These are phyloP conservation scores for Corchorus olitorius DNA, from an alignment of 345 rosid species.

Conservation along the genomic window DNA sequence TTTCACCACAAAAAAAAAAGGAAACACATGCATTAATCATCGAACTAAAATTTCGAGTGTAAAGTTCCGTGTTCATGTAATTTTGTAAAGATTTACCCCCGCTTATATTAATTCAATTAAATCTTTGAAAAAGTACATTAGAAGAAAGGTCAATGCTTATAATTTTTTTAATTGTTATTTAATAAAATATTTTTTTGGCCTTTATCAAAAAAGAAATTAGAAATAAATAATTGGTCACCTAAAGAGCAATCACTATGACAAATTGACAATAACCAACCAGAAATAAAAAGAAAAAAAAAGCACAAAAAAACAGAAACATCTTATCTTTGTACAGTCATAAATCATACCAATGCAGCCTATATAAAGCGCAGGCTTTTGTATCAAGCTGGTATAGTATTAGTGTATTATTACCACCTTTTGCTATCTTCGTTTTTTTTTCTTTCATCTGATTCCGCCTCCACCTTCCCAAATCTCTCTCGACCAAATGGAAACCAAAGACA, in stretches of 20 bases:
- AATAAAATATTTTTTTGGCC: too few relatives aligned
- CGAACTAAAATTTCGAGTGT: too few relatives aligned
- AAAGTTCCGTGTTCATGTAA: too few relatives aligned
- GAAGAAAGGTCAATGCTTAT: too few relatives aligned
- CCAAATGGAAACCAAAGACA: constrained; percentile 60
- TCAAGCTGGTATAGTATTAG: background rate
- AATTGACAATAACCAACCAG: too few relatives aligned
- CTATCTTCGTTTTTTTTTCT: background rate
- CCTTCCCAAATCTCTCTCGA: background rate
- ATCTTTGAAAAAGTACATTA: too few relatives aligned
- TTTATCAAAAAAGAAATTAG: too few relatives aligned
- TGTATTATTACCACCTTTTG: constrained; percentile 3
- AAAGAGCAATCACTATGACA: background rate
- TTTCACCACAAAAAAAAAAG: too few relatives aligned
- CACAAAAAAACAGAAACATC: background rate
- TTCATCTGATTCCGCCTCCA: background rate
- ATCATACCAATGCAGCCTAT: constrained; percentile 5
- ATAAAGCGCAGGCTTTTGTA: constrained; percentile 3
- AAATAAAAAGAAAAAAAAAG: background rate
- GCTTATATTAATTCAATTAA: too few relatives aligned
- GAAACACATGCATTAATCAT: too few relatives aligned
- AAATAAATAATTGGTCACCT: background rate
- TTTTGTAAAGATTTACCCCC: too few relatives aligned
- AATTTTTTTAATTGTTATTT: too few relatives aligned
- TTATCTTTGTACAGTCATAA: background rate